phyloP scores from a whole-genome alignment of 2,329 filamentous ascomycete species.

The Botrytis squamosa region DNA sequence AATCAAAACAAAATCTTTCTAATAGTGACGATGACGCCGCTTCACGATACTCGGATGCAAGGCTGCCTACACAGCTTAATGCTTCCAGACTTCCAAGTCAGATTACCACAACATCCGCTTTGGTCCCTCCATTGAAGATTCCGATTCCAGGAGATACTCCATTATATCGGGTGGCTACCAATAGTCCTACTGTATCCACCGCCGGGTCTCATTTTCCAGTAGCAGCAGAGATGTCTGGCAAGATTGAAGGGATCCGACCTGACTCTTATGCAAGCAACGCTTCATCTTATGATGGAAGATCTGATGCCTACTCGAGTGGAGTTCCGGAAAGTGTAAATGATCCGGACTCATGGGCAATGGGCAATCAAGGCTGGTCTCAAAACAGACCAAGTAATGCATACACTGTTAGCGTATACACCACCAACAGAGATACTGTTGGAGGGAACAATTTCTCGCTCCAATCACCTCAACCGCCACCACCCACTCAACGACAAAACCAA shows the following conservation, averaged over 20 bases:
- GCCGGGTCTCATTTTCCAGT: slow-evolving; percentile 47
- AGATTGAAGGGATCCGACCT: slow-evolving; percentile 54
- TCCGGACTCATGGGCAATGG: slow-evolving; percentile 36
- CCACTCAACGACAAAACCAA: slow-evolving; percentile 20
- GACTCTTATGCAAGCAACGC: slow-evolving; percentile 42
- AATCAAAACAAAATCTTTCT: slow-evolving; percentile 40
- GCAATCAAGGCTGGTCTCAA: slow-evolving; percentile 48
- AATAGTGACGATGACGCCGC: slow-evolving; percentile 51
- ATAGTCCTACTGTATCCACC: slow-evolving; percentile 67
- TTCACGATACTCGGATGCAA: slow-evolving; percentile 53
- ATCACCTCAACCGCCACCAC: slow-evolving; percentile 27
- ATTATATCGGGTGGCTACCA: slow-evolving; percentile 57
- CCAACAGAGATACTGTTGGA: slow-evolving; percentile 38
- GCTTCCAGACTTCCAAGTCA: slow-evolving; percentile 41
- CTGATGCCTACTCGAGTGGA: slow-evolving; percentile 60
- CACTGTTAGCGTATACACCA: slow-evolving; percentile 47
- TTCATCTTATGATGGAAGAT: slow-evolving; percentile 36
- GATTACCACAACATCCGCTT: slow-evolving; percentile 64
- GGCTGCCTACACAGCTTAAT: slow-evolving; percentile 46
- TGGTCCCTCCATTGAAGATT: slow-evolving; percentile 67
- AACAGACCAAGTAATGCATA: slow-evolving; percentile 55
- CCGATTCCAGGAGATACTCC: slow-evolving; percentile 57
- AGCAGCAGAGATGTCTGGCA: slow-evolving; percentile 58
- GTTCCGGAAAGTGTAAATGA: slow-evolving; percentile 56
- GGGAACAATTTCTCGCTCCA: slow-evolving; percentile 31